phyloP scores from a whole-genome alignment of 2,329 filamentous ascomycete genomes.

The Cladosporium sp. region DNA sequence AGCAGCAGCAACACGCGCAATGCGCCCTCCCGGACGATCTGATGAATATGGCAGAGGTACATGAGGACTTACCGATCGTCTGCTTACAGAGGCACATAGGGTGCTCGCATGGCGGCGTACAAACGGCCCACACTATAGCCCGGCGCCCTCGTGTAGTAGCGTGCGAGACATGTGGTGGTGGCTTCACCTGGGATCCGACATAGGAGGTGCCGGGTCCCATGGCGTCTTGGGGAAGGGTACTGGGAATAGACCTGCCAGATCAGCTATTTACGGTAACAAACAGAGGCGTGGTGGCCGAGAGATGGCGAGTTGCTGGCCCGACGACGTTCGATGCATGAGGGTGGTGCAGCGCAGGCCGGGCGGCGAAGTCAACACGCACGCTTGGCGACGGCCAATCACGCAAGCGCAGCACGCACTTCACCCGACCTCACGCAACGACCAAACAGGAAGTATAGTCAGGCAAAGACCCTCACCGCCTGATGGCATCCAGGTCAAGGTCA shows the following conservation, averaged over 20 bases:
- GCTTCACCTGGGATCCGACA: not conserved
- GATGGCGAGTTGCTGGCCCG: not conserved
- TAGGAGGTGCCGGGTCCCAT: not conserved
- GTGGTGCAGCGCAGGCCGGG: conserved; percentile 2
- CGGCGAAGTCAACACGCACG: not conserved
- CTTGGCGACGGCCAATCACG: not conserved
- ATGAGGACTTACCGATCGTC: too few species aligned
- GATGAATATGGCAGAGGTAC: too few species aligned
- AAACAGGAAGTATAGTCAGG: not conserved
- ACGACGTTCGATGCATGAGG: not conserved
- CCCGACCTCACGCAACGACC: not conserved
- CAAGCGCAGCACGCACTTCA: not conserved
- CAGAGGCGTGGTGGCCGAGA: not conserved
- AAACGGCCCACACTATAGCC: not conserved
- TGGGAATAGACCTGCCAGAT: not conserved
- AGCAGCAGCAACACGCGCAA: too few species aligned
- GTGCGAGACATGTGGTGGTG: conserved; percentile 10
- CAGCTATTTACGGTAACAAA: not conserved
- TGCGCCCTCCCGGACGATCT: too few species aligned
- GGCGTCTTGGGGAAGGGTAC: not conserved
- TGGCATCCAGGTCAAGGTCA: conserved; percentile 2
- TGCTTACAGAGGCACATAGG: not conserved
- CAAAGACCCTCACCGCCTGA: conserved; percentile 5
- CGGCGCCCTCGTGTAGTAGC: conserved; percentile 7
- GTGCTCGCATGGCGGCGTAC: conserved; percentile 1